Base-by-base conservation (phyloP, 140 eudicot genomes). In the Anethum foeniculum region DNA sequence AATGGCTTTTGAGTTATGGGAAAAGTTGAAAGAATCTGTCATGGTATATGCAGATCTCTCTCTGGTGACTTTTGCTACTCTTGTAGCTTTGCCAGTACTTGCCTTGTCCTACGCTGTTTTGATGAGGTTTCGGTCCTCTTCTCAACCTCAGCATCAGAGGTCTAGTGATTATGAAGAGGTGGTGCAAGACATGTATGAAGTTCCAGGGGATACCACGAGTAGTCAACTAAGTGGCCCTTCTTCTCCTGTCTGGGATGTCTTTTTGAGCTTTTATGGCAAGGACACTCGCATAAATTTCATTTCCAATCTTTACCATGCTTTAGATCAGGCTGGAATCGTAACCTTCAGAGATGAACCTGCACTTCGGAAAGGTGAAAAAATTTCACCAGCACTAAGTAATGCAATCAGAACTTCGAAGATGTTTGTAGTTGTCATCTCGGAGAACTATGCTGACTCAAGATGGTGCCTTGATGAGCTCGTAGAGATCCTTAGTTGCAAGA, bases 401-500 rank as follows among this genome's bases (percentile, higher is more conserved):
- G 47, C 75, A 32, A 69, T 69, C n/a, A 18, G 16, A 34, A 19
- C 2, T 36, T 69, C 75, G 1, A 69, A 34, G 47, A 34, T 19
- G n/a, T 69, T 38, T 34, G 44, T 69, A 4, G 75, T 69, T 69
- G 75, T 69, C 6, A 36, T 69, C 47, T 69, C 75, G 4, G n/a
- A 69, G 43, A 34, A 69, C 44, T 36, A 69, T 69, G 75, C 75
- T 69, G 5, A 5, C 16, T 69, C 75, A 0, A 1, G 27, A 19
- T 69, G 75, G 75, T 69, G 75, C 75, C 75, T 69, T 69, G 46
- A 69, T 19, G 75, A 69, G 47, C 75, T 69, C 4, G 46, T 69
- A 8, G 75, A 69, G 75, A 69, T 69, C 75, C 75, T 69, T 34
- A 2, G 46, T 36, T 69, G 25, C 47, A 69, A 69, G 75, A 6